A percentile compares a stretch with the other conserved stretches of the same genome.
phyloP scores from a whole-genome alignment of 352 stramenopile species.

The Globisporangium barbulae region DNA sequence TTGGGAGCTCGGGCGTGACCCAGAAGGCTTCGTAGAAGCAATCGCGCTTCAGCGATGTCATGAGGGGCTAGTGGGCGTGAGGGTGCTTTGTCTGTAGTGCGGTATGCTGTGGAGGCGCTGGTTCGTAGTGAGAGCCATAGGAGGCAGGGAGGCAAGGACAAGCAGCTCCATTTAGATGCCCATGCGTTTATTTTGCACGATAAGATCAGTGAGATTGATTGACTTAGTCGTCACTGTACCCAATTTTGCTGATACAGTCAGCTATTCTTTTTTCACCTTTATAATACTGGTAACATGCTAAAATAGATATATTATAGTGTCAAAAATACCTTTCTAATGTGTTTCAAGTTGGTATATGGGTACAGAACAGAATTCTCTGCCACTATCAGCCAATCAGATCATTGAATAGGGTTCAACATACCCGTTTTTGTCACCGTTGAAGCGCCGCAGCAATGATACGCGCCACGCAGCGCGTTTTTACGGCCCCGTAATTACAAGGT shows the following conservation, averaged over 20 bases:
- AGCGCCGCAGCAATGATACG: not conserved
- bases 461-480: constrained; percentile 6
- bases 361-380: too few species aligned
- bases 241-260: not conserved
- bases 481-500: constrained; percentile 10
- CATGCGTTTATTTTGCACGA: not conserved
- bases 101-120: not conserved
- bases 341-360: too few species aligned
- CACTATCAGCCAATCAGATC: not conserved
- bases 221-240: not conserved
- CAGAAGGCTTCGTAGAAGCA: constrained; percentile 39
- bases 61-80: not conserved
- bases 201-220: not conserved
- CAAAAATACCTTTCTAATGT: too few species aligned
- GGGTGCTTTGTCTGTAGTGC: not conserved
- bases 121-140: not conserved
- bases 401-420: too few species aligned
- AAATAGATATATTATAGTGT: too few species aligned
- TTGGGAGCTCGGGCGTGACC: constrained; percentile 25
- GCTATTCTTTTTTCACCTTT: too few species aligned
- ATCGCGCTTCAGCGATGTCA: constrained; percentile 14
- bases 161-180: not conserved
- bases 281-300: too few species aligned
- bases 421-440: too few species aligned
- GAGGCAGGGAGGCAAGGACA: too few species aligned